Conservation (phyloP, 345 rosid species). For the Punica granatum region DNA sequence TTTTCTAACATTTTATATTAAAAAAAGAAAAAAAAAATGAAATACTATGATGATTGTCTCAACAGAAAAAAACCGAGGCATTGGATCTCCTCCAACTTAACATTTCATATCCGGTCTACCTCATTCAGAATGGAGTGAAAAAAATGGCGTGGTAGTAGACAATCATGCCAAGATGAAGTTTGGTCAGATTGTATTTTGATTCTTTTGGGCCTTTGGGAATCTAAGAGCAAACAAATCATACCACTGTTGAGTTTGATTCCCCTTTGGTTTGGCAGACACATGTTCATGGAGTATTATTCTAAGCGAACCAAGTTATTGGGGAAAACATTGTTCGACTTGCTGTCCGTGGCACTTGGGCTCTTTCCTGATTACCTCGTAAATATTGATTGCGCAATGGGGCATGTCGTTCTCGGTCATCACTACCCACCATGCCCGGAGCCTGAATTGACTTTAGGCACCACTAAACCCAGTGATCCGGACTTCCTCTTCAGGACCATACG, state of each 20-base stretch:
- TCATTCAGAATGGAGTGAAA: too few species aligned
- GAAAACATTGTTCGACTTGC: constrained; percentile 29
- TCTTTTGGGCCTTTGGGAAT: neutral
- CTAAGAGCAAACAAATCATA: neutral
- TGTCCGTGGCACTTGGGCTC: constrained; percentile 57
- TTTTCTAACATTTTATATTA: neutral
- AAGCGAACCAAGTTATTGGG: constrained; percentile 27
- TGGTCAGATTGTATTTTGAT: too few species aligned
- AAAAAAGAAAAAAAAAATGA: too few species aligned
- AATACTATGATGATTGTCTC: too few species aligned
- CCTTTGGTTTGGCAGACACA: constrained; percentile 27
- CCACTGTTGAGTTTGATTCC: neutral
- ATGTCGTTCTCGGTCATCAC: constrained; percentile 38
- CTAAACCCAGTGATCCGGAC: constrained; percentile 33
- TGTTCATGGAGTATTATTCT: constrained; percentile 36
- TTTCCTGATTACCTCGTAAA: constrained; percentile 29
- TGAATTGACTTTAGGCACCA: constrained; percentile 44
- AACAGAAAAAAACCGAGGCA: too few species aligned
- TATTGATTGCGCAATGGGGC: constrained; percentile 36
- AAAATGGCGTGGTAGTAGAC: too few species aligned
- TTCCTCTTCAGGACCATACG: constrained; percentile 50
- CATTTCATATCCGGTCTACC: too few species aligned
- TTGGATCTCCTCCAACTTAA: too few species aligned
- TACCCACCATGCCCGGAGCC: constrained; percentile 64
- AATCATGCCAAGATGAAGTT: too few species aligned